Base-by-base conservation (phyloP, 495 filamentous ascomycete species). In the Penicillium cinerascens region DNA sequence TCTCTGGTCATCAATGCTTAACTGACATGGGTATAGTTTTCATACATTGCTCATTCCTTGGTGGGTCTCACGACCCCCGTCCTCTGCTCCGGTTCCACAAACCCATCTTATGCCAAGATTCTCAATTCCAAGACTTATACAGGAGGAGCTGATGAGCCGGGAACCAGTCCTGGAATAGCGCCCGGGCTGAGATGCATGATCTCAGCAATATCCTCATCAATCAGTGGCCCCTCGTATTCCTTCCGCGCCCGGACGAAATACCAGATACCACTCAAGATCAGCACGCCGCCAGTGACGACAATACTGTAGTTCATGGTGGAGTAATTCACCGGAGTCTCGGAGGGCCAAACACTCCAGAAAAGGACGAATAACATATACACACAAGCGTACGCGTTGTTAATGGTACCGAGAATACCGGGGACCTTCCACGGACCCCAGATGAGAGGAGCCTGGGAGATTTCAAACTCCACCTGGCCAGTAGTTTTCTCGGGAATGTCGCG, bases 291-390 rank as follows among this genome's bases (percentile, higher is more conserved):
- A 8, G 73, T 69, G 1, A 74, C 60, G 17, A 77, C 59, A 20
- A 65, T 62, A 17, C 66, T 71, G 55, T 75, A 78, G 60, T 78
- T 76, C 76, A 77, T 77, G 13, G 54, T 69, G 6, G 56, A 52
- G n/a, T 65, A 57, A 10, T 67, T 70, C 7, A 74, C 70, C 0
- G 71, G 70, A 9, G 70, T 56, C 13, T 16, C 35, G 0, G 67
- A 53, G 8, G 72, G 75, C 68, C 71, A 78, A 43, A 76, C 74
- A 35, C 64, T 71, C 63, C 73, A 78, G 46, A 77, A 71, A 46
- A 77, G 62, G 7, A 67, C 59, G 33, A 73, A 64, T 3, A 61
- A 26, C 56, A 67, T 62, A 43, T 71, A 78, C 1, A 45, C 58
- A 21, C 71, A 65, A 15, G 67, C 67, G 20, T 70, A 70, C 2